These are phyloP conservation scores for Calendula officinalis DNA, from an alignment of 129 eudicot genomes.

Conservation along the genomic window DNA sequence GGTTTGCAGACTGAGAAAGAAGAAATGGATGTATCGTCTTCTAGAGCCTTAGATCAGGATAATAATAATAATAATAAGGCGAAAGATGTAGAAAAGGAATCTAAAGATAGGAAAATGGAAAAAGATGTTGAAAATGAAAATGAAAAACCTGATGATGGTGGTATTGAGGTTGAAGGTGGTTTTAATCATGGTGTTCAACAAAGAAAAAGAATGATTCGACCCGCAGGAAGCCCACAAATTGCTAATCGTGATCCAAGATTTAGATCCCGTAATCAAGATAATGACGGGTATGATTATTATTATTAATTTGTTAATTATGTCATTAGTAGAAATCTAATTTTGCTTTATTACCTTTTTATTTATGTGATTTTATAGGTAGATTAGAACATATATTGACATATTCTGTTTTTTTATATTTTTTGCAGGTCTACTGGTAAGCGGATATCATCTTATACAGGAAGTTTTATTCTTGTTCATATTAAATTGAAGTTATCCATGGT, in stretches of 20 bases:
- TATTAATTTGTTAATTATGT: slow-evolving; percentile 4
- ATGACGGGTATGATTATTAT: slow-evolving; percentile 59
- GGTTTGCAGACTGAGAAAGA: slow-evolving; percentile 54
- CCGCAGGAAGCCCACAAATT: slow-evolving; percentile 78
- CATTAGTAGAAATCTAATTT: slow-evolving; percentile 4
- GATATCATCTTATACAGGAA: slow-evolving; percentile 20
- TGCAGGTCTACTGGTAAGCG: slow-evolving; percentile 86
- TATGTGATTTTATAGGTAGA: not conserved
- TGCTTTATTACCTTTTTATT: slow-evolving; percentile 6
- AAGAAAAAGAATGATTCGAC: slow-evolving; percentile 92
- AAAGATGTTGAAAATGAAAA: slow-evolving; percentile 73
- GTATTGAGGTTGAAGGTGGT: slow-evolving; percentile 58
- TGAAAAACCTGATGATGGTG: slow-evolving; percentile 77
- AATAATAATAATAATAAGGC: slow-evolving; percentile 55
- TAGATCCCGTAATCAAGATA: slow-evolving; percentile 64
- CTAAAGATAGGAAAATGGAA: slow-evolving; percentile 65
- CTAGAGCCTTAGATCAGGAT: slow-evolving; percentile 54
- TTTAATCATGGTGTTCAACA: slow-evolving; percentile 85
- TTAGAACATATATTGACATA: slow-evolving; percentile 16
- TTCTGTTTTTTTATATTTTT: slow-evolving; percentile 18
- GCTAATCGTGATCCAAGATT: slow-evolving; percentile 68
- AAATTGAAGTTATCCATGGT: slow-evolving; percentile 25
- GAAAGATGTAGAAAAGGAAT: slow-evolving; percentile 61
- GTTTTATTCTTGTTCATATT: slow-evolving; percentile 27
- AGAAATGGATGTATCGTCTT: slow-evolving; percentile 39